Conservation (phyloP, 2,329 filamentous ascomycete genomes). For the Canariomyces notabilis region DNA sequence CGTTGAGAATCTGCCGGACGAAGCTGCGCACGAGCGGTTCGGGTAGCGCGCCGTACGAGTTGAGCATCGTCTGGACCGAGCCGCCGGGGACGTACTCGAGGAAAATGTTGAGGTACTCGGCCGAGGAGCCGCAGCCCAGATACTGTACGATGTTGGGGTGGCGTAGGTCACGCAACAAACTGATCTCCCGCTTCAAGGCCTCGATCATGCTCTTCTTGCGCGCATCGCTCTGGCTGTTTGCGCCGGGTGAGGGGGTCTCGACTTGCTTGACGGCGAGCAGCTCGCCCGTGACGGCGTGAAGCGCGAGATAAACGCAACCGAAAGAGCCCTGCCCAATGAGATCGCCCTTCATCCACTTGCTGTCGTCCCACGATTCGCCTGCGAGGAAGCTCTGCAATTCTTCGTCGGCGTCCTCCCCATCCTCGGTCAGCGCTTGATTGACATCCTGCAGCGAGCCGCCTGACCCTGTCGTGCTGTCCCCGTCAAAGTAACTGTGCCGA, state of each 20-base stretch:
- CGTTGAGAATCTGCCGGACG: slow-evolving; percentile 89
- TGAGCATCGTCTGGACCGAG: slow-evolving; percentile 96
- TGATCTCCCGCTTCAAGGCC: slow-evolving; percentile 93
- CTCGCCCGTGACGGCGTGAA: slow-evolving; percentile 94
- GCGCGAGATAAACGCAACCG: slow-evolving; percentile 87
- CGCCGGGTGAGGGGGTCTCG: slow-evolving; percentile 74
- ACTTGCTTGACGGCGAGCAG: slow-evolving; percentile 98
- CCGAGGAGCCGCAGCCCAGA: slow-evolving; percentile 86
- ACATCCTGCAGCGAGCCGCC: slow-evolving; percentile 69
- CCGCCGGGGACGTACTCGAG: slow-evolving; percentile 97
- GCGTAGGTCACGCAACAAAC: slow-evolving; percentile 84
- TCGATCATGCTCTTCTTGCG: slow-evolving; percentile 98
- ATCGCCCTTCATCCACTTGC: slow-evolving; percentile 99
- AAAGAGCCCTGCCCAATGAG: slow-evolving; percentile 96
- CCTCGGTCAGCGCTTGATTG: slow-evolving; percentile 77
- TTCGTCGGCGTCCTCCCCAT: slow-evolving; percentile 87
- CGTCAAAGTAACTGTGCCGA: slow-evolving; percentile 79
- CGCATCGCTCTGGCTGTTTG: slow-evolving; percentile 75
- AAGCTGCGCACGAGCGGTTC: slow-evolving; percentile 95
- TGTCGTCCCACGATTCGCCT: slow-evolving; percentile 90
- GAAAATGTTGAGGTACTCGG: slow-evolving; percentile 97
- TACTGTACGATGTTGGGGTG: slow-evolving; percentile 98
- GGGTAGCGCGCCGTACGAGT: slow-evolving; percentile 92
- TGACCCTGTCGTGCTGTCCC: slow-evolving; percentile 57
- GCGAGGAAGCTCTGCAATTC: slow-evolving; percentile 86